Evolutionary conservation across 2,329 filamentous ascomycete species (phyloP).

Genomic region (Sporothrix brasiliensis): DNA sequence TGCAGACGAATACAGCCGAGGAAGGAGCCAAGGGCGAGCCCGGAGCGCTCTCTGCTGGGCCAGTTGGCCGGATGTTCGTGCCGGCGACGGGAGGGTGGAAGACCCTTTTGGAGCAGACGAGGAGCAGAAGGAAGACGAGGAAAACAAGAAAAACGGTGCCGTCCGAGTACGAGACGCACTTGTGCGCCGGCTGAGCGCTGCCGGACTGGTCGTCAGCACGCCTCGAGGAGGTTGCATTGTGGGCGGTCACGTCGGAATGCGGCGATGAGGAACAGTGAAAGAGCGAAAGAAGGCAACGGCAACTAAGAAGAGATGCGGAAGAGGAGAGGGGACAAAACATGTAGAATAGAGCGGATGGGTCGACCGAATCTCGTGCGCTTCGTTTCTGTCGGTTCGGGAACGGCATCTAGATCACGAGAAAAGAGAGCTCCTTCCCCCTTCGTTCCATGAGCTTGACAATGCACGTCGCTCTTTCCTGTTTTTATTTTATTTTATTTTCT

Average conservation of each 20-base stretch:
- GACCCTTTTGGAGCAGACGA: neutral
- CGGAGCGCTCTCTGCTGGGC: neutral
- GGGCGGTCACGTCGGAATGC: slow-evolving; percentile 9
- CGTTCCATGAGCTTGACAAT: too few relatives aligned
- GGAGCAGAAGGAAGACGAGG: slow-evolving; percentile 3
- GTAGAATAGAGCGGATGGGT: neutral
- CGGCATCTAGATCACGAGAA: neutral
- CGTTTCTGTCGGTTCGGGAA: neutral
- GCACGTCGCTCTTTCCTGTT: too few relatives aligned
- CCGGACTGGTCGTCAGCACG: slow-evolving; percentile 5
- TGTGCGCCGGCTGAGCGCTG: neutral
- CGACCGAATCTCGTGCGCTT: neutral
- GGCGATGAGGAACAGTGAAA: neutral
- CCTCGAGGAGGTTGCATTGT: slow-evolving; percentile 10
- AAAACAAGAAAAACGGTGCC: neutral
- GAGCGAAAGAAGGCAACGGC: neutral
- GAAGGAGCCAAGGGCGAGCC: slow-evolving; percentile 4
- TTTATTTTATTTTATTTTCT: too few relatives aligned
- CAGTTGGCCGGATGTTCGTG: slow-evolving; percentile 4
- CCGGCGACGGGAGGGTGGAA: too few relatives aligned
- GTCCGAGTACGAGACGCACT: neutral
- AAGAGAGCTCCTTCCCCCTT: neutral
- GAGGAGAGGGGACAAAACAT: neutral
- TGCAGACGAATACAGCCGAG: slow-evolving; percentile 14
- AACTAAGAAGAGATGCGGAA: neutral